phyloP scores from a whole-genome alignment of 2,329 filamentous ascomycete genomes.

The Fusarium denticulatum region DNA sequence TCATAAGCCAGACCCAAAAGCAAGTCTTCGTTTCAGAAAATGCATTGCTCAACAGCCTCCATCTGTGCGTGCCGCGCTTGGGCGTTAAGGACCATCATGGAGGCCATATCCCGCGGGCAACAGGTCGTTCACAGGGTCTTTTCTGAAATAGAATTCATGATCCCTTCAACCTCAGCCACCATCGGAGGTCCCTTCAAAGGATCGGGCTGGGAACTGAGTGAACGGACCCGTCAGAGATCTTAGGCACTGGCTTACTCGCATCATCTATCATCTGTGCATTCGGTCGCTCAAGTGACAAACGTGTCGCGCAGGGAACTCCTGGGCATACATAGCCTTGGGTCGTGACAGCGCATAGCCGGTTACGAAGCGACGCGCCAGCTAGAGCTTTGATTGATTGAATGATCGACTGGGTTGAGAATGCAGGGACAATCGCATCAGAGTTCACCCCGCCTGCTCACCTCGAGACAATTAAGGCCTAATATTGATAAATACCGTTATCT shows the following conservation, averaged over 20 bases:
- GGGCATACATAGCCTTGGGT: slow-evolving; percentile 10
- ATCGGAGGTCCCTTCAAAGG: slow-evolving; percentile 23
- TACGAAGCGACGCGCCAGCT: slow-evolving; percentile 31
- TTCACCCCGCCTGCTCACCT: slow-evolving; percentile 25
- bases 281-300: slow-evolving; percentile 31
- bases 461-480: slow-evolving; percentile 1
- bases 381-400: slow-evolving; percentile 6
- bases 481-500: neutral
- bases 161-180: slow-evolving; percentile 30
- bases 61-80: slow-evolving; percentile 22
- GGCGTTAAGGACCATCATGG: slow-evolving; percentile 12
- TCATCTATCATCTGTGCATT: slow-evolving; percentile 35
- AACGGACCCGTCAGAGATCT: slow-evolving; percentile 38
- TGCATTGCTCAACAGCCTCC: neutral
- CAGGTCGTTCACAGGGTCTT: slow-evolving; percentile 15
- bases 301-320: slow-evolving; percentile 41
- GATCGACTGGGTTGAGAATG: slow-evolving; percentile 13
- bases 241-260: slow-evolving; percentile 28
- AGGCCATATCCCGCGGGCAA: slow-evolving; percentile 12
- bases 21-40: neutral
- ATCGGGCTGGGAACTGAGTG: slow-evolving; percentile 7
- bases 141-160: slow-evolving; percentile 6
- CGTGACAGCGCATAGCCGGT: slow-evolving; percentile 28
- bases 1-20: neutral
- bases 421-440: slow-evolving; percentile 27